phyloP scores from a whole-genome alignment of 2,329 filamentous ascomycete genomes.

The Atkinsonella hypoxylon region DNA sequence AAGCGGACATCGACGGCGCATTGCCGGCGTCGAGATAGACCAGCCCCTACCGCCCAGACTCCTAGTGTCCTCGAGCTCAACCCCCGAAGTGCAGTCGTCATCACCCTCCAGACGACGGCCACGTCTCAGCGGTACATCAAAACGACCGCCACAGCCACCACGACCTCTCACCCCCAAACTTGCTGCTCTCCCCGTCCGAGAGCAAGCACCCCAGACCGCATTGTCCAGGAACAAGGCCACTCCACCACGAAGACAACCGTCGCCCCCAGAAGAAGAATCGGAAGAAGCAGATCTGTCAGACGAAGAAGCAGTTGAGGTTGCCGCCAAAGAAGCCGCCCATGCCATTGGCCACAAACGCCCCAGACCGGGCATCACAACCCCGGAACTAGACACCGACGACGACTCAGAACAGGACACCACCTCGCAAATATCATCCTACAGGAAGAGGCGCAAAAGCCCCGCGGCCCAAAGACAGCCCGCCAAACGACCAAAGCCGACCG shows the following conservation, averaged over 20 bases:
- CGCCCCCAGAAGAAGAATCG: not conserved
- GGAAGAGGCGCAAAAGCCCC: slow-evolving; percentile 22
- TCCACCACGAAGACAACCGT: not conserved
- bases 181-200: not conserved
- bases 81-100: slow-evolving; percentile 14
- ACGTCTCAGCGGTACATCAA: slow-evolving; percentile 20
- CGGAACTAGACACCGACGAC: slow-evolving; percentile 29
- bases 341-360: slow-evolving; percentile 31
- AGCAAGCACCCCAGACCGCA: not conserved
- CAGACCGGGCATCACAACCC: slow-evolving; percentile 26
- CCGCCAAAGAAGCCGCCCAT: slow-evolving; percentile 29
- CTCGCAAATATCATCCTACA: slow-evolving; percentile 1
- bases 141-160: not conserved
- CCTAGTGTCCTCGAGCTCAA: not conserved
- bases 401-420: slow-evolving; percentile 11
- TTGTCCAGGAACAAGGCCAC: not conserved
- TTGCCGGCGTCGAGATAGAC: slow-evolving; percentile 18
- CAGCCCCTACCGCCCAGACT: not conserved
- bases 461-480: slow-evolving; percentile 29
- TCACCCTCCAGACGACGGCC: slow-evolving; percentile 34
- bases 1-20: slow-evolving; percentile 35
- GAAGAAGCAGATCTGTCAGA: slow-evolving; percentile 10
- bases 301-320: slow-evolving; percentile 32
- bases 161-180: not conserved
- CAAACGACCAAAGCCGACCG: slow-evolving; percentile 5